These are phyloP conservation scores for Miscanthus lutarioriparius DNA, from an alignment of 176 grass and related monocot genomes.

Conservation along the genomic window DNA sequence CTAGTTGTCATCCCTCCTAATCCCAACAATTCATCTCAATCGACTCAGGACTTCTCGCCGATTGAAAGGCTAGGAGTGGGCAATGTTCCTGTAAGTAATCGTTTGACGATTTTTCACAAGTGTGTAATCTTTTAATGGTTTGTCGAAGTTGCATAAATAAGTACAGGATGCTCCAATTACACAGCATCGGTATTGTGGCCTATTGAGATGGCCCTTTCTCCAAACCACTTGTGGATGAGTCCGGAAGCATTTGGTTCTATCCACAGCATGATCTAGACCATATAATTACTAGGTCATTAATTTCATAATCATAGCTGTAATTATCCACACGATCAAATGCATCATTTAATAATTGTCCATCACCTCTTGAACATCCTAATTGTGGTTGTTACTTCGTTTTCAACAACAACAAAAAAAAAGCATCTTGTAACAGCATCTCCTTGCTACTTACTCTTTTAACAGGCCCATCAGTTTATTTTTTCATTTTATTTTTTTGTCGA, in stretches of 20 bases:
- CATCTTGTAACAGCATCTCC: background rate
- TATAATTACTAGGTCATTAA: background rate
- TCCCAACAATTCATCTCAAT: background rate
- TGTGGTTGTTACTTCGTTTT: background rate
- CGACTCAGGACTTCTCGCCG: constrained; percentile 19
- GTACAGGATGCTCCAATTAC: background rate
- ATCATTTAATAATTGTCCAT: background rate
- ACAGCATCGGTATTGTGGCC: background rate
- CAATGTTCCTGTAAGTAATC: constrained; percentile 62
- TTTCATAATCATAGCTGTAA: background rate
- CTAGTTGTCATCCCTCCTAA: background rate
- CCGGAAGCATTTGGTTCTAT: constrained; percentile 20
- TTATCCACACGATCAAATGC: background rate
- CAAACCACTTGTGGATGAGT: background rate
- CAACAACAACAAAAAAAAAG: background rate
- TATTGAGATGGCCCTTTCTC: constrained; percentile 1
- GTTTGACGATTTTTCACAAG: background rate
- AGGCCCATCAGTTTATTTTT: background rate
- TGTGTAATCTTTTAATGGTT: background rate
- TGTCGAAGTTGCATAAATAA: background rate
- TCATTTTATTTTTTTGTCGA: background rate
- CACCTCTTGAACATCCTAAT: background rate
- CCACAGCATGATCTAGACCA: background rate
- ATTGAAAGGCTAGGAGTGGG: constrained; percentile 76
- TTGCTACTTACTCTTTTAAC: background rate